Evolutionary conservation across 2,329 filamentous ascomycete genomes (phyloP).

Genomic region (Aspergillus hiratsukae): DNA sequence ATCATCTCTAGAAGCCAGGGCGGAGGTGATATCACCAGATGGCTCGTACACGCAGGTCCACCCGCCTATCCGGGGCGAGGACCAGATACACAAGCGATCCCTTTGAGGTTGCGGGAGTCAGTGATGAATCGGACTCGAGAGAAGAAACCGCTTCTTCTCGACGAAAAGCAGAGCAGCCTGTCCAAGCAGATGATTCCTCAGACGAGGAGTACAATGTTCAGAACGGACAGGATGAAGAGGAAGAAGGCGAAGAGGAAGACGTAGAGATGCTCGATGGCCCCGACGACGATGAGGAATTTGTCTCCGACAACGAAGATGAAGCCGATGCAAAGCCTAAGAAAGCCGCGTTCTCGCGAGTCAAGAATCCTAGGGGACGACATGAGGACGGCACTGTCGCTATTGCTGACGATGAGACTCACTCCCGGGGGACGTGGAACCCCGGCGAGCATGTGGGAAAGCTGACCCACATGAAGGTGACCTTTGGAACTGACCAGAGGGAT

Average conservation of each 20-base stretch:
- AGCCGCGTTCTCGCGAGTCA: slow-evolving; percentile 1
- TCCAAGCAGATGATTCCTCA: slow-evolving; percentile 20
- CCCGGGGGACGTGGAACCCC: slow-evolving; percentile 34
- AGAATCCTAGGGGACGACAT: slow-evolving; percentile 11
- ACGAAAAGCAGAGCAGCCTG: slow-evolving; percentile 13
- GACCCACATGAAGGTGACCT: slow-evolving; percentile 46
- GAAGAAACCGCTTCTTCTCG: slow-evolving; percentile 1
- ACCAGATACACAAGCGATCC: slow-evolving; percentile 34
- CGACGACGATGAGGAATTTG: slow-evolving; percentile 3
- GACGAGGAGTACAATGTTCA: slow-evolving; percentile 34
- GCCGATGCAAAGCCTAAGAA: slow-evolving; percentile 6
- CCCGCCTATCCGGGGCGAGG: slow-evolving; percentile 26
- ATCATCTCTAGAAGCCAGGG: background rate
- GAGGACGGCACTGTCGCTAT: slow-evolving; percentile 17
- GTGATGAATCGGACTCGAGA: slow-evolving; percentile 20
- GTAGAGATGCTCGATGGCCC: background rate
- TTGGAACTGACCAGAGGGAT: slow-evolving; percentile 49
- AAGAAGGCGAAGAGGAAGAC: slow-evolving; percentile 13
- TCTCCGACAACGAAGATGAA: slow-evolving; percentile 5
- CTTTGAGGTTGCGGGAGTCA: slow-evolving; percentile 31
- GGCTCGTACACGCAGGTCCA: slow-evolving; percentile 31
- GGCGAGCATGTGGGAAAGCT: slow-evolving; percentile 38
- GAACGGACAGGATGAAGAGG: slow-evolving; percentile 16
- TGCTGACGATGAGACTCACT: slow-evolving; percentile 28
- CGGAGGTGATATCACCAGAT: slow-evolving; percentile 8